A percentile compares a stretch with the other conserved stretches of the same genome.
phyloP scores from a whole-genome alignment of 2,329 filamentous ascomycete genomes.

The Colletotrichum incanum region DNA sequence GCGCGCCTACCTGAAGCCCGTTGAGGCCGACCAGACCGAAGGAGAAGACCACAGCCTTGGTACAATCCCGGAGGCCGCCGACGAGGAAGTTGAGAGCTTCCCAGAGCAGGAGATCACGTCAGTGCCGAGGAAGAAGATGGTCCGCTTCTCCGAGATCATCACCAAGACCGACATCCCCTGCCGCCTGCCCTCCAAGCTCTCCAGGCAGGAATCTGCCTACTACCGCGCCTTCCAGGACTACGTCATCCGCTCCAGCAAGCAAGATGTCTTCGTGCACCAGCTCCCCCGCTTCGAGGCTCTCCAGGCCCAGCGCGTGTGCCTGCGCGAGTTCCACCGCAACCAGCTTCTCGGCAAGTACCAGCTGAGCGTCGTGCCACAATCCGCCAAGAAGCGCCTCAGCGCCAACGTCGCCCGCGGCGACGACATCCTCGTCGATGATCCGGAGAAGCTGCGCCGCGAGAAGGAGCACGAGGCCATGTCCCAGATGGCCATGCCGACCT shows the following conservation, averaged over 20 bases:
- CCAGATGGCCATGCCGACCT: constrained; percentile 75
- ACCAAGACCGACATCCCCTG: constrained; percentile 63
- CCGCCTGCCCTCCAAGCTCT: constrained; percentile 67
- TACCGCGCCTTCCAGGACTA: constrained; percentile 89
- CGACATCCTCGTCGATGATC: constrained; percentile 74
- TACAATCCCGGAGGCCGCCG: constrained; percentile 54
- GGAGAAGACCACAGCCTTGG: constrained; percentile 48
- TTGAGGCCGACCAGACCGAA: constrained; percentile 64
- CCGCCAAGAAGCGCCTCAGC: constrained; percentile 79
- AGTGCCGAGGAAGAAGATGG: constrained; percentile 76
- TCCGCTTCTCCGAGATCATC: constrained; percentile 78
- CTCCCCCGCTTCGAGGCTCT: constrained; percentile 90
- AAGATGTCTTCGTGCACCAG: constrained; percentile 88
- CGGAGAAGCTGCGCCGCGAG: constrained; percentile 76
- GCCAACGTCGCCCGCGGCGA: constrained; percentile 83
- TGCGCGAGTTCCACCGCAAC: constrained; percentile 81
- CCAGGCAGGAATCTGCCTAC: constrained; percentile 82
- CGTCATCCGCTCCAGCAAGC: constrained; percentile 74
- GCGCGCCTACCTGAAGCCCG: constrained; percentile 80
- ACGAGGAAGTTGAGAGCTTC: constrained; percentile 51
- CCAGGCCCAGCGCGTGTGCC: constrained; percentile 84
- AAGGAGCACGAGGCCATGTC: constrained; percentile 85
- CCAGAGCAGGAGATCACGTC: constrained; percentile 47
- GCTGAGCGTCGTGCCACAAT: constrained; percentile 78
- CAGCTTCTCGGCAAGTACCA: constrained; percentile 90